Evolutionary conservation across 2,329 filamentous ascomycete species (phyloP).

Genomic region (Stagonosporopsis chrysanthemi): DNA sequence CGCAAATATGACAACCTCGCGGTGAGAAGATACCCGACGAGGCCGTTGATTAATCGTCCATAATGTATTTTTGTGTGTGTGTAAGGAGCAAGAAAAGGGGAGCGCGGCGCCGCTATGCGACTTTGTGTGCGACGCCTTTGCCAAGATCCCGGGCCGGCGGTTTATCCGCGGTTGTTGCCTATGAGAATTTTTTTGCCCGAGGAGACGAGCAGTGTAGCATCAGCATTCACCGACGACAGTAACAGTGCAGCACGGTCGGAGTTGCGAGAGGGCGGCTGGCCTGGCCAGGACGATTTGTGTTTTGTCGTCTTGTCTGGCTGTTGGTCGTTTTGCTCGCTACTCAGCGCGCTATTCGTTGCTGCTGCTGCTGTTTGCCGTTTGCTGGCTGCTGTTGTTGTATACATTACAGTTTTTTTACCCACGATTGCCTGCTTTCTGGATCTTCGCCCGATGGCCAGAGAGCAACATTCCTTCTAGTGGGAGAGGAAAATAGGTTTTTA

Average conservation of each 20-base stretch:
- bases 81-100: slow-evolving; percentile 32
- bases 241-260: neutral
- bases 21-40: slow-evolving; percentile 37
- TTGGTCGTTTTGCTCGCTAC: neutral
- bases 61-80: slow-evolving; percentile 56
- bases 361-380: neutral
- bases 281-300: neutral
- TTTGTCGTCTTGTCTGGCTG: neutral
- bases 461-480: slow-evolving; percentile 61
- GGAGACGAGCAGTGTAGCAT: neutral
- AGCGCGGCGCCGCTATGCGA: slow-evolving; percentile 19
- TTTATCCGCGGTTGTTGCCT: neutral
- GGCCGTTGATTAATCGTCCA: slow-evolving; percentile 58
- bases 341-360: neutral
- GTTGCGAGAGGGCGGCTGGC: neutral
- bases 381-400: neutral
- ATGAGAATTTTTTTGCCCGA: neutral
- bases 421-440: slow-evolving; percentile 61
- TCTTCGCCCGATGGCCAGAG: slow-evolving; percentile 54
- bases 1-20: slow-evolving; percentile 57
- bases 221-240: neutral
- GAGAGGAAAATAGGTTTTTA: slow-evolving; percentile 60
- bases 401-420: slow-evolving; percentile 38
- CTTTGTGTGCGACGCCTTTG: slow-evolving; percentile 34
- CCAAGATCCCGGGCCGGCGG: slow-evolving; percentile 28